Base-by-base conservation (phyloP, 352 stramenopile species). In the Phytopythium mirpurense region DNA sequence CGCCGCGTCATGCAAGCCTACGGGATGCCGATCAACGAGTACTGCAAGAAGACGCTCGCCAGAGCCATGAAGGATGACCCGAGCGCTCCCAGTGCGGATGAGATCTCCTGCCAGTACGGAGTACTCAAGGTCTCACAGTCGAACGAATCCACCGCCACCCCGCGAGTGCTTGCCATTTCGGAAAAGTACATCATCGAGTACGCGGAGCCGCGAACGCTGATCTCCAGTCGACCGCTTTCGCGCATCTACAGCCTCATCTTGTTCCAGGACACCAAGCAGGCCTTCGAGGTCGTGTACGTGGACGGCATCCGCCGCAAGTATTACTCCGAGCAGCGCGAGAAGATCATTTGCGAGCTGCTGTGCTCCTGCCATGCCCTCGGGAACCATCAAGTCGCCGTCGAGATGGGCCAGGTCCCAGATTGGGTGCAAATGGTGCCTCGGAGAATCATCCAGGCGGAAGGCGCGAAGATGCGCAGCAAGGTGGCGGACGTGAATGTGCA, bases 11-110 rank as follows among this genome's bases (percentile, higher is more conserved):
- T 90, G 75, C 72, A 74, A n/a, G 68, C 71, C 5, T 93, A 90
- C 45, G 74, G 70, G 15, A 93, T 93, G 66, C 69, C 74, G 44
- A 86, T 93, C 19, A 90, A 93, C 57, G 79, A 93, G 42, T 93
- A 93, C 51, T 65, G 74, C 21, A 88, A 93, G 60, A 90, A 90
- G 56, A 88, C 79, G 8, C 68, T 93, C 65, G 78, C 83, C 27
- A 65, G 58, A 0, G 79, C 76, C 1, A 45, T 73, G 23, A 83
- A 83, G 48, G 68, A 87, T 12, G 67, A 85, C 34, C 62, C 54
- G 0, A 66, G 57, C 12, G 54, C 56, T 5, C 50, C 72, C 0
- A 40, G 57, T 14, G 46, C 27, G 0, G 75, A 79, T 1, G 67
- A 60, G 18, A 63, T 85, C 32, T 88, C 72, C 0, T 88, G 83